A percentile compares a stretch with the other conserved stretches of the same genome.
Evolutionary conservation across 345 rosid species (phyloP).

Genomic region (Populus tremula): DNA sequence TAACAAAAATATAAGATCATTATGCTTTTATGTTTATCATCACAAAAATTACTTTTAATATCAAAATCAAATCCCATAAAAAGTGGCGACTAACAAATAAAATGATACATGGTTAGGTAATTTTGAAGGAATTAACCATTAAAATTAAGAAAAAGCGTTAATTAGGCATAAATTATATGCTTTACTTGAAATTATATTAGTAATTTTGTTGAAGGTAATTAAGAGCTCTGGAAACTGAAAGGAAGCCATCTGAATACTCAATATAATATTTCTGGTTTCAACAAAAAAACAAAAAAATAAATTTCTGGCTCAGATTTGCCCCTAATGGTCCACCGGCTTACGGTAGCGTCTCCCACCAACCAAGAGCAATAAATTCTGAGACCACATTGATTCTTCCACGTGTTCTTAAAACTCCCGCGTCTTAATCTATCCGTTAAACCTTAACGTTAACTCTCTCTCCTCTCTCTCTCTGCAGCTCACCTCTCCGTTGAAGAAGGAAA

Average conservation of each 20-base stretch:
- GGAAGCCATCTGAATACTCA: not conserved
- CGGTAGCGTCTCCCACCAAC: slow-evolving; percentile 20
- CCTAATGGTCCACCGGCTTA: slow-evolving; percentile 26
- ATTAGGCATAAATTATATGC: too few species aligned
- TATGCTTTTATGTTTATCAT: too few species aligned
- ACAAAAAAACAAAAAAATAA: not conserved
- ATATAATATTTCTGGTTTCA: not conserved
- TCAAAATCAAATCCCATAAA: too few species aligned
- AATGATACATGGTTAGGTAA: too few species aligned
- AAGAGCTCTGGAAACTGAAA: not conserved
- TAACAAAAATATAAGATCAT: too few species aligned
- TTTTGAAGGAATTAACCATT: too few species aligned
- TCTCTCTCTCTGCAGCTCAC: slow-evolving; percentile 18
- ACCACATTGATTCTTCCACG: slow-evolving; percentile 39
- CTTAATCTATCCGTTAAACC: slow-evolving; percentile 65
- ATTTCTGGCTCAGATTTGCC: slow-evolving; percentile 4
- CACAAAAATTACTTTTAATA: too few species aligned
- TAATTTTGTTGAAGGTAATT: not conserved
- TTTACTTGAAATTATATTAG: too few species aligned
- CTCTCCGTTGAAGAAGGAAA: slow-evolving; percentile 22
- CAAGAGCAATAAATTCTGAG: slow-evolving; percentile 1
- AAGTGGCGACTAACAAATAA: too few species aligned
- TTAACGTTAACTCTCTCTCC: slow-evolving; percentile 17
- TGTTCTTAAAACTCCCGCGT: slow-evolving; percentile 46
- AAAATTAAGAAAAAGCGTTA: too few species aligned